Evolutionary conservation across 306 rosid genomes (phyloP).

Genomic region (Hylodesmum podocarpum): DNA sequence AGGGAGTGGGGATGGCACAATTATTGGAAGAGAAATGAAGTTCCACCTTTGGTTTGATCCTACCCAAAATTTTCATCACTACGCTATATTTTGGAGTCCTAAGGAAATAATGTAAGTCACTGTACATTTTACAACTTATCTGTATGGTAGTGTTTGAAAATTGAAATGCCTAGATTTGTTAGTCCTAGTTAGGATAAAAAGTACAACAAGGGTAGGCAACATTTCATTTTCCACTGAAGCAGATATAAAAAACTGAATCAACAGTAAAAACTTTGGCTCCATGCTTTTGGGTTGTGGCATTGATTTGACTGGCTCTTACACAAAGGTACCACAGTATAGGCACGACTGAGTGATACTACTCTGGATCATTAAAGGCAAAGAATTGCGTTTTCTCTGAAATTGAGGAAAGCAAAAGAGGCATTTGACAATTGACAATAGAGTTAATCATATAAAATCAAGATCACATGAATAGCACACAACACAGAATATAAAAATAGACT

Average conservation of each 20-base stretch:
- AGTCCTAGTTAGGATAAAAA: not conserved
- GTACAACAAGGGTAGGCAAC: not conserved
- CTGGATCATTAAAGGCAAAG: conserved; percentile 14
- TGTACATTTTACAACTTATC: not conserved
- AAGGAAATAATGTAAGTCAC: conserved; percentile 76
- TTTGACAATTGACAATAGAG: not conserved
- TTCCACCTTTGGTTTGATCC: conserved; percentile 98
- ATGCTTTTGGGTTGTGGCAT: conserved; percentile 21
- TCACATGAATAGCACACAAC: not conserved
- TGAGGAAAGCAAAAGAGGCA: not conserved
- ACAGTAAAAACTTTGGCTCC: conserved; percentile 1
- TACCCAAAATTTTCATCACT: conserved; percentile 75
- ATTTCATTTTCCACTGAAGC: conserved; percentile 22
- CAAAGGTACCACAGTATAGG: conserved; percentile 5
- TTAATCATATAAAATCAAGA: conserved; percentile 13
- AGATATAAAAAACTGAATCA: not conserved
- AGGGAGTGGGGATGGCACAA: conserved; percentile 90
- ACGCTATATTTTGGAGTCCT: conserved; percentile 89
- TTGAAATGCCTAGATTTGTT: not conserved
- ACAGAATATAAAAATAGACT: not conserved
- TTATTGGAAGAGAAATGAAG: conserved; percentile 95
- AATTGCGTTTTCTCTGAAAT: conserved; percentile 19
- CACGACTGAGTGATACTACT: conserved; percentile 3
- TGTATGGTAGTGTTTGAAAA: not conserved
- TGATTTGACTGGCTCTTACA: conserved; percentile 15